Conservation (phyloP, 2,329 filamentous ascomycete species). For the Ambrosiella cleistominuta region DNA sequence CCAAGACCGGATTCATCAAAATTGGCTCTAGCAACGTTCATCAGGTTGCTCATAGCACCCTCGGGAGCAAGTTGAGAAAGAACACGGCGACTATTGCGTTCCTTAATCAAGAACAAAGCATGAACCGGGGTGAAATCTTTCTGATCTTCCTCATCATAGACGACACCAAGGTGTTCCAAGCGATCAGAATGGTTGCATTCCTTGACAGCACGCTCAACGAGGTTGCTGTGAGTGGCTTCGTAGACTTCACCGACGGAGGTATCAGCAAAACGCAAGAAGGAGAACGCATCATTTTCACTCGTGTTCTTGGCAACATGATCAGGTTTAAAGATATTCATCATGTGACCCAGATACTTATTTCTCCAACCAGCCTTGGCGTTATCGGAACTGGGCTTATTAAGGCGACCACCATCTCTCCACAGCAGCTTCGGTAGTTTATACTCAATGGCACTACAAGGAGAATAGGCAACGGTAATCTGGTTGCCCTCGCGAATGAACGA, state of each 20-base stretch:
- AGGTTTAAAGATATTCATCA: constrained; percentile 83
- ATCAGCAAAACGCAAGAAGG: constrained; percentile 79
- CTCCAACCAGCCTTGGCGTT: constrained; percentile 67
- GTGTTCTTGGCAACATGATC: constrained; percentile 54
- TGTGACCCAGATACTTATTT: constrained; percentile 54
- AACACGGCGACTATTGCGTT: constrained; percentile 47
- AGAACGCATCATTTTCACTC: constrained; percentile 51
- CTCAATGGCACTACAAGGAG: constrained; percentile 69
- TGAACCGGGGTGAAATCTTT: constrained; percentile 53
- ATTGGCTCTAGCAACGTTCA: constrained; percentile 55
- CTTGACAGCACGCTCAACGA: constrained; percentile 58
- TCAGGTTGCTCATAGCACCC: constrained; percentile 54
- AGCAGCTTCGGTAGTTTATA: constrained; percentile 67
- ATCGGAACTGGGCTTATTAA: constrained; percentile 54
- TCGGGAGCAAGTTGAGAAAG: constrained; percentile 53
- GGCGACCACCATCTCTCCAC: constrained; percentile 61
- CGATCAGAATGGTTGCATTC: constrained; percentile 37
- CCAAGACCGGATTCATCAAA: constrained; percentile 56
- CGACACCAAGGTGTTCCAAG: constrained; percentile 47
- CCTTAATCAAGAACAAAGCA: constrained; percentile 64
- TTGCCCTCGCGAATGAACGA: constrained; percentile 83
- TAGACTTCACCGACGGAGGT: constrained; percentile 56
- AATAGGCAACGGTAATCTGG: constrained; percentile 68
- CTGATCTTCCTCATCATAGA: constrained; percentile 53
- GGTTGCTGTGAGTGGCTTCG: constrained; percentile 45